Percentiles rank a stretch among this genome's conserved stretches.
These are phyloP conservation scores for Neofusicoccum sp. DNA, from an alignment of 2,329 filamentous ascomycete genomes.

Conservation along the genomic window DNA sequence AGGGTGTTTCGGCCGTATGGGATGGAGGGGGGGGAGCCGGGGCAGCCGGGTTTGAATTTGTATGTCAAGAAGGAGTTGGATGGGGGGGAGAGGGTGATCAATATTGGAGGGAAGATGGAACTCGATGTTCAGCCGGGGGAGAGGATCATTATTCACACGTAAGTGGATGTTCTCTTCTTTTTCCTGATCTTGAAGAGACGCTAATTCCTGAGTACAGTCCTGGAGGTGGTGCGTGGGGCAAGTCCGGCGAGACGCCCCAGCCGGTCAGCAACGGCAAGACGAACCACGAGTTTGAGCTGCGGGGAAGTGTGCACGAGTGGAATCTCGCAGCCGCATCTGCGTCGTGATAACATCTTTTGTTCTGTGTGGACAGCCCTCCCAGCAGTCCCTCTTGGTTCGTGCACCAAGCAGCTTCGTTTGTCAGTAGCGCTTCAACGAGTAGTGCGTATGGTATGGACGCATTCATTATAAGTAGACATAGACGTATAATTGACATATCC, in stretches of 20 bases:
- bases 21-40: constrained; percentile 33
- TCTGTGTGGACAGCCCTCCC: too few relatives aligned
- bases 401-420: background rate
- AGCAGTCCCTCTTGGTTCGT: too few relatives aligned
- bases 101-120: constrained; percentile 34
- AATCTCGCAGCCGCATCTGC: background rate
- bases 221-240: constrained; percentile 6
- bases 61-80: constrained; percentile 24
- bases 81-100: constrained; percentile 30
- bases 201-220: background rate
- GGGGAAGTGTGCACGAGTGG: background rate
- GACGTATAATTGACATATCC: too few relatives aligned
- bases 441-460: too few relatives aligned
- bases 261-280: too few relatives aligned
- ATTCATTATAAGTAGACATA: too few relatives aligned
- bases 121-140: constrained; percentile 35
- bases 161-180: background rate
- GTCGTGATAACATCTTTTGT: background rate
- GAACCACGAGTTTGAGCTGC: background rate
- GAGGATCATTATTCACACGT: constrained; percentile 13
- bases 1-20: constrained; percentile 37
- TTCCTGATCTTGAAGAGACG: too few relatives aligned
- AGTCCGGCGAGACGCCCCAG: background rate
- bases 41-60: constrained; percentile 23
- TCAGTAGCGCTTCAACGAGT: too few relatives aligned